A percentile compares a stretch with the other conserved stretches of the same genome.
Conservation (phyloP, 169 alveolate genomes). For the Eimeria falciformis region DNA sequence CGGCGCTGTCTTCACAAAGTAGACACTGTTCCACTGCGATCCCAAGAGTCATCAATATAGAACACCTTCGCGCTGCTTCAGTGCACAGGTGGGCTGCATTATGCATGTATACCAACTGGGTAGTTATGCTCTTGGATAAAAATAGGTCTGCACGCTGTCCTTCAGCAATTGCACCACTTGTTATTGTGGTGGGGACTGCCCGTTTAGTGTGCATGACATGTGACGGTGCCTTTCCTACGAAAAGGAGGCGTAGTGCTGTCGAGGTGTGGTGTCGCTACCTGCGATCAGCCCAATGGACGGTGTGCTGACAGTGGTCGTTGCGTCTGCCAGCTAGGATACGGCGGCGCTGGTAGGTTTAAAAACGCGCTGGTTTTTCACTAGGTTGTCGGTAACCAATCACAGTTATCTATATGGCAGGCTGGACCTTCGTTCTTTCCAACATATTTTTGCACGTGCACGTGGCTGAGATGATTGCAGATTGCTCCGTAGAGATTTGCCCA, state of each 20-base stretch:
- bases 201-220: too few relatives aligned
- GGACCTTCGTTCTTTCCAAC: not conserved
- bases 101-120: not conserved
- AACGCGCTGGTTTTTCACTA: not conserved
- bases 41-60: too few relatives aligned
- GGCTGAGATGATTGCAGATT: not conserved
- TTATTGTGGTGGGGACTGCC: not conserved
- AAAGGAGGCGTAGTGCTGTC: too few relatives aligned
- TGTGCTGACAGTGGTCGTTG: slow-evolving; percentile 2
- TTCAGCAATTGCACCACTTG: not conserved
- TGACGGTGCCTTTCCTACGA: too few relatives aligned
- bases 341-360: not conserved
- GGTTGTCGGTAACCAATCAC: too few relatives aligned
- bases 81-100: not conserved
- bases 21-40: too few relatives aligned
- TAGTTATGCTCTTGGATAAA: not conserved
- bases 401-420: too few relatives aligned
- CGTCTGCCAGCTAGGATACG: slow-evolving; percentile 13
- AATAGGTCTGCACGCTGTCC: not conserved
- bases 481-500: not conserved
- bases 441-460: not conserved
- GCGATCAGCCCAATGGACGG: not conserved
- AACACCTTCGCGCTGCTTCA: not conserved
- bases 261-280: too few relatives aligned
- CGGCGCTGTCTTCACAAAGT: too few relatives aligned